Evolutionary conservation across 257 asterid genomes (phyloP).

Genomic region (Solanum ahanhuiri): DNA sequence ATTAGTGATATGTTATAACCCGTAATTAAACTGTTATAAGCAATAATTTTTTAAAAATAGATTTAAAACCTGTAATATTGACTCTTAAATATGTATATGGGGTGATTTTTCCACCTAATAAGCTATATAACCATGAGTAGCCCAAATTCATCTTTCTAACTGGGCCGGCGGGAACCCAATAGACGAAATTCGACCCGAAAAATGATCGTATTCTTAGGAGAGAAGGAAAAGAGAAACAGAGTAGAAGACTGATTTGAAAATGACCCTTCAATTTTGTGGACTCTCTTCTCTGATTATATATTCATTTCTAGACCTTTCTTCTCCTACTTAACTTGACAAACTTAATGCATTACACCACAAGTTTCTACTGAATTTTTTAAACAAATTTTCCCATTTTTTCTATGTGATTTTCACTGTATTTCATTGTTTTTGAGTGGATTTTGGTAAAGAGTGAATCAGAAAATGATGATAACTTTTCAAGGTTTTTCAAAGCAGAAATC

Average conservation of each 20-base stretch:
- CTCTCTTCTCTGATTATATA: background rate
- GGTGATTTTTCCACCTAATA: no score
- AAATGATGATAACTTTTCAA: conserved; percentile 50
- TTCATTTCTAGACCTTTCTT: background rate
- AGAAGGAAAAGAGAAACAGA: background rate
- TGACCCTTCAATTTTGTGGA: background rate
- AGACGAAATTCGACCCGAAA: background rate
- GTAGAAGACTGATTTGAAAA: background rate
- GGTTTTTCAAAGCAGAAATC: conserved; percentile 45
- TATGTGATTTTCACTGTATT: background rate
- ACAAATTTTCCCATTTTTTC: background rate
- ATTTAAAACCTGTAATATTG: no score
- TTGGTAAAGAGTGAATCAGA: background rate
- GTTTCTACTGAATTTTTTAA: background rate
- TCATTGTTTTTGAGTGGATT: background rate
- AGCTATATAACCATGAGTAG: background rate
- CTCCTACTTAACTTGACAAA: background rate
- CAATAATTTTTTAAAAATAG: no score
- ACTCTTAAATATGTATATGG: no score
- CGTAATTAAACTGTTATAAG: no score
- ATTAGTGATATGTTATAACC: no score
- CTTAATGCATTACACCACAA: background rate
- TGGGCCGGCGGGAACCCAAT: conserved; percentile 6
- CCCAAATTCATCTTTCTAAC: background rate
- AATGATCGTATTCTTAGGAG: background rate